phyloP scores from a whole-genome alignment of 352 stramenopile species.

The Phytophthora foliorum region DNA sequence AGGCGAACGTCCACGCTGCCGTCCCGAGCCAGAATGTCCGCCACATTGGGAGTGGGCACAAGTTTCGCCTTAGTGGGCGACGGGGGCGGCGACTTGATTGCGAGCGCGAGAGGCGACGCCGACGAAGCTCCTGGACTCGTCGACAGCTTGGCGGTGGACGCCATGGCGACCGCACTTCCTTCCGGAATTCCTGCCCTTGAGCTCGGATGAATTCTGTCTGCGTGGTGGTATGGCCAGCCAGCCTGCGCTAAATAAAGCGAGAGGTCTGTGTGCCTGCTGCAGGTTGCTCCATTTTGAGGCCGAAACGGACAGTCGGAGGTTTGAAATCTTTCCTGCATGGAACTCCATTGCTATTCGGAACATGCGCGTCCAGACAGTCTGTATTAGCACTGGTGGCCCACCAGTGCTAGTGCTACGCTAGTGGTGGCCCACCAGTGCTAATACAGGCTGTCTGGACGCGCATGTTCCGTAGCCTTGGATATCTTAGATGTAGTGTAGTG shows the following conservation, averaged over 20 bases:
- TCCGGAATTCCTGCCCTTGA: conserved; percentile 9
- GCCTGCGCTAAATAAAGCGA: conserved; percentile 29
- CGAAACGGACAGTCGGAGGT: conserved; percentile 18
- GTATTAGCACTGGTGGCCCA: too few relatives aligned
- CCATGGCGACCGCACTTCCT: conserved; percentile 16
- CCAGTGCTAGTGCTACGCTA: too few relatives aligned
- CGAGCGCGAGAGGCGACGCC: conserved; percentile 11
- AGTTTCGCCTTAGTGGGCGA: conserved; percentile 21
- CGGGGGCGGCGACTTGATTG: conserved; percentile 22
- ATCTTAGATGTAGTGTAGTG: background rate
- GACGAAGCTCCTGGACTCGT: conserved; percentile 5
- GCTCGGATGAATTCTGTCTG: conserved; percentile 17
- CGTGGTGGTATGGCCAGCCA: background rate
- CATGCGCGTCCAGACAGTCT: too few relatives aligned
- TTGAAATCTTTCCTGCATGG: background rate
- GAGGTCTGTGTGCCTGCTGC: conserved; percentile 3
- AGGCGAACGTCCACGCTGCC: conserved; percentile 73
- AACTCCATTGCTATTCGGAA: too few relatives aligned
- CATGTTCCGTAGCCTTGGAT: too few relatives aligned
- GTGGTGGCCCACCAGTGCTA: too few relatives aligned
- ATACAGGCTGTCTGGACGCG: too few relatives aligned
- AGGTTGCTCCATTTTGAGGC: conserved; percentile 8
- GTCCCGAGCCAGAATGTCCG: conserved; percentile 50
- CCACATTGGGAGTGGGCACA: conserved; percentile 23
- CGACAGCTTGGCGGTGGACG: conserved; percentile 19